Evolutionary conservation across 2,329 filamentous ascomycete species (phyloP).

Genomic region (Trichoderma koningii): DNA sequence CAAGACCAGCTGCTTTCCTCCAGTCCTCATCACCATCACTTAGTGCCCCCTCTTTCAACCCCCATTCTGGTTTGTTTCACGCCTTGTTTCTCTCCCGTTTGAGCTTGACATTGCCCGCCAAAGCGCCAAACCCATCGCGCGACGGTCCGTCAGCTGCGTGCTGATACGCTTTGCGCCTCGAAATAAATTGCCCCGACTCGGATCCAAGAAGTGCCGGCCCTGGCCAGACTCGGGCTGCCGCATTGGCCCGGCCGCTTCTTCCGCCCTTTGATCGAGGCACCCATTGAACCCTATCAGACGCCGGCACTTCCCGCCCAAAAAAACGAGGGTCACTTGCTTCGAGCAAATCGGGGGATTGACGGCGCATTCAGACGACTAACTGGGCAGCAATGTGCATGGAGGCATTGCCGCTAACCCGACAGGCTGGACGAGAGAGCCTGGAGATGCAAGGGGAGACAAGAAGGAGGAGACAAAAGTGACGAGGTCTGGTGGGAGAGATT

Average conservation of each 20-base stretch:
- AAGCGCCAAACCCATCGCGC: constrained; percentile 5
- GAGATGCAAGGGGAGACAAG: neutral
- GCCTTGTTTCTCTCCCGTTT: neutral
- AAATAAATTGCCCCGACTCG: constrained; percentile 18
- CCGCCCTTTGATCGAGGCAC: neutral
- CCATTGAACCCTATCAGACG: neutral
- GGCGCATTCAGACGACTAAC: neutral
- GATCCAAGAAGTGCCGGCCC: constrained; percentile 18
- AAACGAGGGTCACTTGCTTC: neutral
- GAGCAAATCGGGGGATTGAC: neutral
- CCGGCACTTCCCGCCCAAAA: constrained; percentile 1
- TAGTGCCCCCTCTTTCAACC: too few relatives aligned
- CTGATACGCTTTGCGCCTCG: constrained; percentile 23
- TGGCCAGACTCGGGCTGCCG: neutral
- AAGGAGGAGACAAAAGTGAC: neutral
- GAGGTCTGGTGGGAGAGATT: neutral
- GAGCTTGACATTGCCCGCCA: neutral
- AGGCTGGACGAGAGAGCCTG: constrained; percentile 1
- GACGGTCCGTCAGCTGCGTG: constrained; percentile 2
- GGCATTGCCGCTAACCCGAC: neutral
- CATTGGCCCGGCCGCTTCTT: neutral
- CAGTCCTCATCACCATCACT: neutral
- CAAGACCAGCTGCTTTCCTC: neutral
- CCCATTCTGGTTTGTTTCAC: constrained; percentile 7
- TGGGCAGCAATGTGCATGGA: neutral